phyloP scores from a whole-genome alignment of 2,329 filamentous ascomycete species.

The Teratosphaeria gauchensis region DNA sequence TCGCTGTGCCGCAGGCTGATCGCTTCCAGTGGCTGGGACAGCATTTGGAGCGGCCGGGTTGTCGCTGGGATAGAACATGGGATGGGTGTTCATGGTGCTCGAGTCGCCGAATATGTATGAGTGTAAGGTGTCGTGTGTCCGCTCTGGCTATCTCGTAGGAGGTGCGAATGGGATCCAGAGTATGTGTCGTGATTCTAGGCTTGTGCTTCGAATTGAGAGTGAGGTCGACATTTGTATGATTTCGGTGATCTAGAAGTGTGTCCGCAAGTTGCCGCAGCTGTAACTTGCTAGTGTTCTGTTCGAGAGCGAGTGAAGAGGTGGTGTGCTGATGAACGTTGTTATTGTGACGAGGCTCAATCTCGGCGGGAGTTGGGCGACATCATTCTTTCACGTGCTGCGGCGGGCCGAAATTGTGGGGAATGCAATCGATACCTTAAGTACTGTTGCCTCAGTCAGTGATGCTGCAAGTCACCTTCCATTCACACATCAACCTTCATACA shows the following conservation, averaged over 20 bases:
- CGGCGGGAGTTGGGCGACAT: not conserved
- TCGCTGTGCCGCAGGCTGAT: not conserved
- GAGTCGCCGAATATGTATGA: not conserved
- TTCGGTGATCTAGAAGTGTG: not conserved
- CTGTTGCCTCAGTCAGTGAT: not conserved
- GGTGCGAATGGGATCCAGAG: slow-evolving; percentile 14
- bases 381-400: not conserved
- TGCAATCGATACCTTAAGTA: not conserved
- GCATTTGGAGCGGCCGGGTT: not conserved
- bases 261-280: not conserved
- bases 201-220: slow-evolving; percentile 6
- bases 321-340: not conserved
- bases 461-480: not conserved
- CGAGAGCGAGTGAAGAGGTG: not conserved
- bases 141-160: slow-evolving; percentile 12
- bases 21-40: not conserved
- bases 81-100: not conserved
- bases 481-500: not conserved
- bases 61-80: not conserved
- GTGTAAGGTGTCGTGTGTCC: not conserved
- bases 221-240: slow-evolving; percentile 18
- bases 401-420: not conserved
- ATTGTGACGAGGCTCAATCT: not conserved
- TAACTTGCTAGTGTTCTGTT: not conserved
- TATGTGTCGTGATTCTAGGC: slow-evolving; percentile 12